A percentile compares a stretch with the other conserved stretches of the same genome.
Conservation (phyloP, 1,139 yeast genomes). For the Nakaseomyces kungkrabaensis region DNA sequence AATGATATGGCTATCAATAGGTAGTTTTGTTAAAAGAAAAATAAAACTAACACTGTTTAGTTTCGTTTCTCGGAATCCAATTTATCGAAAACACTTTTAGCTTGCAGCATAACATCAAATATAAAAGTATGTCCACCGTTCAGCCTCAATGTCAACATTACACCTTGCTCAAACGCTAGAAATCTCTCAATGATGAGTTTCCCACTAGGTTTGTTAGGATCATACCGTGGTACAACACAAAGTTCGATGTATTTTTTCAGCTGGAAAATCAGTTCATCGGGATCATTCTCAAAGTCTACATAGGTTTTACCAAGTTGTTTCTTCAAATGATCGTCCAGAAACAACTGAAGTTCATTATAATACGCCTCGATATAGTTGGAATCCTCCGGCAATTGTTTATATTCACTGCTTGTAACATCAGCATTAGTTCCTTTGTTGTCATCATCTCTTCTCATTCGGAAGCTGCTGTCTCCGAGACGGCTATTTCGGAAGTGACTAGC, state of each 20-base stretch:
- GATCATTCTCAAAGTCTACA: constrained; percentile 28
- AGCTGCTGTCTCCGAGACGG: background rate
- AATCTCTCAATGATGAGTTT: constrained; percentile 26
- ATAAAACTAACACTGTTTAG: background rate
- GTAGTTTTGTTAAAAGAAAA: too few relatives aligned
- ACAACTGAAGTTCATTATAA: constrained; percentile 32
- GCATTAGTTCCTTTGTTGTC: background rate
- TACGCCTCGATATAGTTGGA: constrained; percentile 39
- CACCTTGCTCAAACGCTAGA: constrained; percentile 33
- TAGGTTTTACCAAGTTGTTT: constrained; percentile 25
- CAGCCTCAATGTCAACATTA: constrained; percentile 32
- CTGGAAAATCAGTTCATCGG: constrained; percentile 27
- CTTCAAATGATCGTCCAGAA: constrained; percentile 20
- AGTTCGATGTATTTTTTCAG: constrained; percentile 27
- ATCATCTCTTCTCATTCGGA: background rate
- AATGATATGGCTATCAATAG: too few relatives aligned
- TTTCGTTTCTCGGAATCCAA: constrained; percentile 21
- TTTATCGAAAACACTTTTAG: constrained; percentile 32
- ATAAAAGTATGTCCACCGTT: constrained; percentile 40
- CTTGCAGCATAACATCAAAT: constrained; percentile 34
- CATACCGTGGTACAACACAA: constrained; percentile 20
- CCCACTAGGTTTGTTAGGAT: constrained; percentile 9
- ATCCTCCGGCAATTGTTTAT: constrained; percentile 40
- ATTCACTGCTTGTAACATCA: constrained; percentile 15
- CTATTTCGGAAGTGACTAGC: constrained; percentile 10